Conservation (phyloP, 2,329 filamentous ascomycete species). For the Penicillium sclerotiorum region DNA sequence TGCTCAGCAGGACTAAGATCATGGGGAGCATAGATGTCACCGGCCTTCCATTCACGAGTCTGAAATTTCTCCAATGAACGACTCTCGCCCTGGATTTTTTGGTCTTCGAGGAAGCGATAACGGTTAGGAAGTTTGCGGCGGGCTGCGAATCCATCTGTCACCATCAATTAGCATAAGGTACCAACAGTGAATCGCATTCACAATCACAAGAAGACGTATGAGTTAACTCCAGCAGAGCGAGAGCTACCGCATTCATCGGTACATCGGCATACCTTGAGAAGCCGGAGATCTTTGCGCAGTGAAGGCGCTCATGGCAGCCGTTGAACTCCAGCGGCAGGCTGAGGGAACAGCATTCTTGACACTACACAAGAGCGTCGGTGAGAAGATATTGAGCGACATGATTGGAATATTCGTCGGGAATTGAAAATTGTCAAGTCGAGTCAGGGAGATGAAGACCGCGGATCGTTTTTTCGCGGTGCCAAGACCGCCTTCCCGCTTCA, state of each 20-base stretch:
- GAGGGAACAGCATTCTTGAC: constrained; percentile 25
- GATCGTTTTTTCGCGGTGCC: constrained; percentile 35
- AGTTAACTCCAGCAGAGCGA: neutral
- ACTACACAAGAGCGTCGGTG: constrained; percentile 30
- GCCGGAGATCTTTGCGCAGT: constrained; percentile 26
- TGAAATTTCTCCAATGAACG: constrained; percentile 43
- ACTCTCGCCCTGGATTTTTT: constrained; percentile 41
- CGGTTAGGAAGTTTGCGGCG: constrained; percentile 34
- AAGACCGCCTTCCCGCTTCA: constrained; percentile 31
- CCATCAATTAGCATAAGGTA: neutral
- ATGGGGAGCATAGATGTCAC: constrained; percentile 88
- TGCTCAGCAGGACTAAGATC: constrained; percentile 79
- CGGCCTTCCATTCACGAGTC: constrained; percentile 70
- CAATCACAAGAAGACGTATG: too few relatives aligned
- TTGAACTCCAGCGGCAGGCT: constrained; percentile 39
- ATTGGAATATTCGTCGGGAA: constrained; percentile 2
- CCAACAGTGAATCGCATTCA: neutral
- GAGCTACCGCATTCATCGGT: neutral
- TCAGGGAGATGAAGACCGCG: constrained; percentile 17
- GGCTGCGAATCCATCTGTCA: neutral
- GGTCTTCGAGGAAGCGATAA: constrained; percentile 38
- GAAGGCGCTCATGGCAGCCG: constrained; percentile 30
- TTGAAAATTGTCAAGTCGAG: neutral
- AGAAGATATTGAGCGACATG: constrained; percentile 36
- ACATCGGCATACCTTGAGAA: constrained; percentile 22